Percentiles rank a stretch among this genome's conserved stretches.
Evolutionary conservation across 441 rosid species (phyloP).

Genomic region (Aleurites moluccanus): DNA sequence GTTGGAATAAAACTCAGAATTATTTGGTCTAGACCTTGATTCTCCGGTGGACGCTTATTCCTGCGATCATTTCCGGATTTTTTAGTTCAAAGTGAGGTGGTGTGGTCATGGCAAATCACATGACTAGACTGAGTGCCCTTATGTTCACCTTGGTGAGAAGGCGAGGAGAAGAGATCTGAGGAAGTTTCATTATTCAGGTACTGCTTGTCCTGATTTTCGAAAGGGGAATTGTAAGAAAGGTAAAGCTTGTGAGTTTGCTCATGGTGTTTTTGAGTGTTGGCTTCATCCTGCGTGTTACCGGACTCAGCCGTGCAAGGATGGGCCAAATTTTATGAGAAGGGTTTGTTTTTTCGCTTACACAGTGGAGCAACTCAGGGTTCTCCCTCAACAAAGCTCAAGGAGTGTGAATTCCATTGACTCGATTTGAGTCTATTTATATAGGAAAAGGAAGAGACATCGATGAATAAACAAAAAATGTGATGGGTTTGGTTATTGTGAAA

Average conservation of each 20-base stretch:
- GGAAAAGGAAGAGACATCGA: too few relatives aligned
- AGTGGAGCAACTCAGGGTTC: constrained; percentile 69
- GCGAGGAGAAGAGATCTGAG: constrained; percentile 89
- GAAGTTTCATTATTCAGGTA: constrained; percentile 72
- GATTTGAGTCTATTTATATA: too few relatives aligned
- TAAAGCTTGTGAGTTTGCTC: too few relatives aligned
- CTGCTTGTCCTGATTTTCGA: too few relatives aligned
- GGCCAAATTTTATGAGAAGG: constrained; percentile 55
- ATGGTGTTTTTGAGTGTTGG: too few relatives aligned
- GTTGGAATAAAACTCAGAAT: constrained; percentile 48
- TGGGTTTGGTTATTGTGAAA: too few relatives aligned
- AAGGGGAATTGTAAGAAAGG: too few relatives aligned
- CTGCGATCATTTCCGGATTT: constrained; percentile 90
- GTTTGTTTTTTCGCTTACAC: constrained; percentile 95
- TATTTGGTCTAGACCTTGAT: constrained; percentile 45
- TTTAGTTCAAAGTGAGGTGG: constrained; percentile 79
- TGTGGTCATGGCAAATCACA: constrained; percentile 88
- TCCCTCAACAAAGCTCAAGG: constrained; percentile 52
- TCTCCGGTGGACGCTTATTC: constrained; percentile 73
- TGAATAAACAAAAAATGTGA: too few relatives aligned
- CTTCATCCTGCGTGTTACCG: constrained; percentile 89
- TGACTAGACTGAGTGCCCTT: constrained; percentile 99
- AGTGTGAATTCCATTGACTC: constrained; percentile 41
- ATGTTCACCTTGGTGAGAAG: constrained; percentile 93
- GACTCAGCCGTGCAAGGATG: constrained; percentile 95